Base-by-base conservation (phyloP, 1,284 basidiomycete genomes). In the Ceratobasidium theobromae region DNA sequence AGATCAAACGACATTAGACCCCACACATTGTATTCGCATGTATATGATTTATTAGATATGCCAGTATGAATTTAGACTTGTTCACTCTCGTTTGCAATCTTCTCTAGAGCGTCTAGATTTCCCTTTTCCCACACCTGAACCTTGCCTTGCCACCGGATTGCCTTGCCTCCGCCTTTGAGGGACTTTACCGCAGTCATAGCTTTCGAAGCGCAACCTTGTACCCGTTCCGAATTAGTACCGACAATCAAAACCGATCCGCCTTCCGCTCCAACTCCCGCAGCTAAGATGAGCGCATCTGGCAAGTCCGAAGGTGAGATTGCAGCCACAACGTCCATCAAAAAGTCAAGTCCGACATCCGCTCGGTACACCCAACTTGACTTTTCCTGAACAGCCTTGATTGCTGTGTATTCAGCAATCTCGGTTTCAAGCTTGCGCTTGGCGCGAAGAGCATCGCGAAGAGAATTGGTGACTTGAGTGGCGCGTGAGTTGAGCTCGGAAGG, bases 131-230 rank as follows among this genome's bases (percentile, higher is more conserved):
- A 65, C 21, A 25, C 21, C 16, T 53, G 38, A 3, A 46, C 55
- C 16, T 67, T 67, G 1, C 66, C 66, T 25, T 67, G 66, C 66
- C 66, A 67, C 27, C 57, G 32, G 14, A 23, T 16, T n/a, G 48
- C 66, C 30, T 62, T 60, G 5, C 66, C 66, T 14, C 66, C 66
- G 4, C 66, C 66, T 23, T 67, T 67, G 16, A 67, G 51, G 32
- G 33, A 33, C 32, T 45, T 43, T 8, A 55, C n/a, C 2, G 33
- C 30, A 23, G 30, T 14, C 5, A 41, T 35, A 0, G 51, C 51
- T 32, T 58, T 53, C 16, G 27, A 32, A 16, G 53, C 55, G 6
- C 23, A 16, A 6, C 3, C 48, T 51, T 60, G 53, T 6, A 53
- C 66, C 2, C 27, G 28, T 8, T 40, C 54, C 3, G 53, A 14